Conservation (phyloP, 2,329 filamentous ascomycete genomes). For the Westerdykella aurantiaca region DNA sequence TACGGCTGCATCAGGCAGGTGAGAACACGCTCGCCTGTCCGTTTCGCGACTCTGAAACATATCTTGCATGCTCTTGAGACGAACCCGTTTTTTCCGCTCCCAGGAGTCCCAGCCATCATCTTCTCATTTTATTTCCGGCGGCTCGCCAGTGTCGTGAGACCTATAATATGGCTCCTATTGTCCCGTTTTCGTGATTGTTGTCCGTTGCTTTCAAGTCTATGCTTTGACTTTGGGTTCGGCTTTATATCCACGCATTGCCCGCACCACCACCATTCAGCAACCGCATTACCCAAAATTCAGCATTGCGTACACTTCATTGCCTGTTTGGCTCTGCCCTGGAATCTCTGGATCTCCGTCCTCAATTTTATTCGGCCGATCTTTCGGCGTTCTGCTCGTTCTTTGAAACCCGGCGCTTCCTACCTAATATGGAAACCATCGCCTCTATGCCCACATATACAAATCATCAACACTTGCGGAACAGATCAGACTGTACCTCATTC, state of each 20-base stretch:
- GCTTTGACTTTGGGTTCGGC: conserved; percentile 3
- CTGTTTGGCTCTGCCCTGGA: too few relatives aligned
- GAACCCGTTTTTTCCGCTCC: neutral
- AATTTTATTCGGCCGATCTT: too few relatives aligned
- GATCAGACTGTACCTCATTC: too few relatives aligned
- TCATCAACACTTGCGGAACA: too few relatives aligned
- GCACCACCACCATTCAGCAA: conserved; percentile 4
- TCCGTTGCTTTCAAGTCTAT: conserved; percentile 1
- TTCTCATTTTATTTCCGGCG: neutral
- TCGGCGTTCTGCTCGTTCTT: too few relatives aligned
- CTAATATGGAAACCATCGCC: too few relatives aligned
- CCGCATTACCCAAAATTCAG: neutral
- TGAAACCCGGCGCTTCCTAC: too few relatives aligned
- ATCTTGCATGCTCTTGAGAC: conserved; percentile 4
- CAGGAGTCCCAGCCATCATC: neutral
- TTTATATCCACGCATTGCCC: conserved; percentile 5
- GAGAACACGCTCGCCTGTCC: neutral
- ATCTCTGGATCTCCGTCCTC: too few relatives aligned
- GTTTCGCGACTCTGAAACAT: conserved; percentile 4
- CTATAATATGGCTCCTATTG: conserved; percentile 6
- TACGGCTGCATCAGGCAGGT: conserved; percentile 2
- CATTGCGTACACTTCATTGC: too few relatives aligned
- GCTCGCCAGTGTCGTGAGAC: neutral
- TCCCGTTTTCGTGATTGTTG: conserved; percentile 5
- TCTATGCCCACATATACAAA: too few relatives aligned